Conservation (phyloP, 1,284 basidiomycete genomes). For the Trichosporon coremiiforme region DNA sequence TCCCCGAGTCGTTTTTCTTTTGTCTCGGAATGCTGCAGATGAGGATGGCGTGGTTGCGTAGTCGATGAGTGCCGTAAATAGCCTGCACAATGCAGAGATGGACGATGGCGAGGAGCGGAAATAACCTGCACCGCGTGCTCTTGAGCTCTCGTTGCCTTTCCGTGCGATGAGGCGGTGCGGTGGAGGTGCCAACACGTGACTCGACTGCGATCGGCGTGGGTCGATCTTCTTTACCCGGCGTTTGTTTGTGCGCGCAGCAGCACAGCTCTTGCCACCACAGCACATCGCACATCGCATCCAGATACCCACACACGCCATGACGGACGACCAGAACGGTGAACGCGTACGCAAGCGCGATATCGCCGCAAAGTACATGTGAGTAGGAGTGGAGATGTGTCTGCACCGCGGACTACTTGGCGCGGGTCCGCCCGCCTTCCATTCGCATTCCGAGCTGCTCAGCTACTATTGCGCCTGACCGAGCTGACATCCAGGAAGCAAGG, state of each 20-base stretch:
- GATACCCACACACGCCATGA: neutral
- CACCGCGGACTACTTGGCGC: too few species aligned
- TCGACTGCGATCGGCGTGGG: neutral
- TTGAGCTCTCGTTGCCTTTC: too few species aligned
- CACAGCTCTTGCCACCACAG: neutral
- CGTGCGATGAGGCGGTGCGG: neutral
- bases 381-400: neutral
- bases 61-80: neutral
- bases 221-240: neutral
- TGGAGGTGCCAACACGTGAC: neutral
- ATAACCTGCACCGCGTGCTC: neutral
- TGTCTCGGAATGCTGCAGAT: neutral
- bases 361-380: conserved; percentile 24
- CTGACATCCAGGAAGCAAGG: conserved; percentile 22
- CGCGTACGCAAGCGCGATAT: conserved; percentile 30
- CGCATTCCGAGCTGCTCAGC: too few species aligned
- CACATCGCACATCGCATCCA: neutral
- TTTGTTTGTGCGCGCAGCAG: neutral
- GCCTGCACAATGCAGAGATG: neutral
- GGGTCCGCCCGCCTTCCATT: too few species aligned
- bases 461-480: too few species aligned
- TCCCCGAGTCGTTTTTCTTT: neutral
- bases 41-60: neutral
- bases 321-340: neutral
- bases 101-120: neutral